Evolutionary conservation across 768 basidiomycete genomes (phyloP).

Genomic region (Collybia mongolica): DNA sequence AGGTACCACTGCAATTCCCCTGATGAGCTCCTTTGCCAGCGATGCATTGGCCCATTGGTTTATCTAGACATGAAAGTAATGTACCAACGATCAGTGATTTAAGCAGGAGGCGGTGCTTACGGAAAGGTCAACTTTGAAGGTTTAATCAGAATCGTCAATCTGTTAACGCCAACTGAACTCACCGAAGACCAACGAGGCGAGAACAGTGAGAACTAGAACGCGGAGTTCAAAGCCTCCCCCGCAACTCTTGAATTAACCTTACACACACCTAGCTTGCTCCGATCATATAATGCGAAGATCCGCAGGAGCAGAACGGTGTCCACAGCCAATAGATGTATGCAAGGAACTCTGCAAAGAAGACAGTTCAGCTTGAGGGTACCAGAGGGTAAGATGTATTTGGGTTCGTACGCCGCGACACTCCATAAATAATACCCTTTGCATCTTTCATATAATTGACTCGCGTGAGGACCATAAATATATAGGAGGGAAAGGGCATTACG

Average conservation of each 20-base stretch:
- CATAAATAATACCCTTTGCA: background rate
- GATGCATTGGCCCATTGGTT: background rate
- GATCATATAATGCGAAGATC: background rate
- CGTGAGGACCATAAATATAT: background rate
- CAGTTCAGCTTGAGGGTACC: background rate
- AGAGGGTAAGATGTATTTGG: background rate
- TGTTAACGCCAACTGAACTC: background rate
- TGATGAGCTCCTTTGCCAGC: background rate
- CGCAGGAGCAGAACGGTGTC: background rate
- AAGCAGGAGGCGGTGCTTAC: background rate
- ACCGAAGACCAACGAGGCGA: background rate
- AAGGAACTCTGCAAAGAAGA: background rate
- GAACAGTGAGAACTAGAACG: background rate
- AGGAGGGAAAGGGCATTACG: background rate
- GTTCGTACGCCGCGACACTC: background rate
- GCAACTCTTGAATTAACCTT: background rate
- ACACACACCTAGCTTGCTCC: background rate
- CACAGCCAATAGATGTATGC: background rate
- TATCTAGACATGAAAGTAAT: background rate
- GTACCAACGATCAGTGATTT: background rate
- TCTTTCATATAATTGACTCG: background rate
- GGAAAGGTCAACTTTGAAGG: background rate
- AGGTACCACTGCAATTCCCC: background rate
- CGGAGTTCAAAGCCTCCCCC: no score
- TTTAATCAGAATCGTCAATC: background rate